Evolutionary conservation across 768 basidiomycete genomes (phyloP), one percentile per base, ranked within the genome.

Genomic region (Cystofilobasidium capitatum): DNA sequence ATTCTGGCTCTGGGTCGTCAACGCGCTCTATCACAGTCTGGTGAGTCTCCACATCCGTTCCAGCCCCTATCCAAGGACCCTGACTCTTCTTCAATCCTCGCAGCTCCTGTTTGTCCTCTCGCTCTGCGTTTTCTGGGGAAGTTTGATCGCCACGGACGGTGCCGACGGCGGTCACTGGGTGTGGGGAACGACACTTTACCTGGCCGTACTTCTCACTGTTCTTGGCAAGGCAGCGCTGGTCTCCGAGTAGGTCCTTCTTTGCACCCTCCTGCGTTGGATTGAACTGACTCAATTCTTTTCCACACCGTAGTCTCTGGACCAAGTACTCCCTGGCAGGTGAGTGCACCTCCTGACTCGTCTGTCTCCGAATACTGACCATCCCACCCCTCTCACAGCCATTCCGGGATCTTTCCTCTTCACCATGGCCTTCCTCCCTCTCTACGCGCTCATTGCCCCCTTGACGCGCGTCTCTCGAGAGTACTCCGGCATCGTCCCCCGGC

Each of bases 101-200:
- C 71, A 98, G 94, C 77, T 94, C 62, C 79, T 93, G 36, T 99
- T 85, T 76, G 86, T 84, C 8, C 92, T 94, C 74, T 91, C 91
- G 1, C 80, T 93, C 58, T 83, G 91, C 62, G 81, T 96, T 42
- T 98, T 93, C 78, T 91, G 91, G 88, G 90, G 90, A 51, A 92
- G 93, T 74, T 79, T 96, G 70, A 88, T 91, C 72, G 85, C 88
- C 63, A 78, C 83, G 0, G 81, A 84, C 62, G 96, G 96, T 1
- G 81, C 83, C 65, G 89, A 94, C 75, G 85, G 88, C 14, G 94
- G 91, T 1, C 91, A 92, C 79, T 99, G 96, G 96, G 89, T 93
- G 72, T 99, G 94, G 94, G 96, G 96, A 58, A 94, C 91, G 16
- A 89, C 88, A 29, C 79, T 98, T n/a, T 99, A 98, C 76, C 83